Evolutionary conservation across 176 grass and related monocot species (phyloP).

Genomic region (Echinochloa phyllopogon): DNA sequence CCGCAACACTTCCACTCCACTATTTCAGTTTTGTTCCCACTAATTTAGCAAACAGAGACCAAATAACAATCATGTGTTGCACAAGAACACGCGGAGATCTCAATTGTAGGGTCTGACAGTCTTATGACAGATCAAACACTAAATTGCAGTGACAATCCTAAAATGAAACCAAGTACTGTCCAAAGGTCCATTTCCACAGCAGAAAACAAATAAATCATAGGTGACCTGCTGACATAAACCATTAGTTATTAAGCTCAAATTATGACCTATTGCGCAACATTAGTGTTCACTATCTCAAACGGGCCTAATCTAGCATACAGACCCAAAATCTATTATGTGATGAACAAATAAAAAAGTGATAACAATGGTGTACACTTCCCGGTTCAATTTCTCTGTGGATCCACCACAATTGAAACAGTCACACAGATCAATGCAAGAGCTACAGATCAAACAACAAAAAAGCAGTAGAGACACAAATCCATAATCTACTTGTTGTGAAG

Average conservation of each 20-base stretch:
- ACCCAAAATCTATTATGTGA: neutral
- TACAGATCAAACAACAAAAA: neutral
- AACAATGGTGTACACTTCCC: neutral
- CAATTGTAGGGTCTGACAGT: neutral
- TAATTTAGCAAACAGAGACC: neutral
- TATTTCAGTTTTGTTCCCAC: neutral
- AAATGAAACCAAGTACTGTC: neutral
- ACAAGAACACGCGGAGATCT: neutral
- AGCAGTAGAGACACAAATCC: neutral
- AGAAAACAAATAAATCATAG: constrained; percentile 2
- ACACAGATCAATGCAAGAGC: neutral
- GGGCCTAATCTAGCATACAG: neutral
- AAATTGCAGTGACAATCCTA: neutral
- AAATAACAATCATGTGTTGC: neutral
- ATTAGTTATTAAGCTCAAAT: neutral
- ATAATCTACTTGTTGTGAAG: neutral
- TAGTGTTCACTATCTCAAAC: neutral
- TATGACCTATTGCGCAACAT: neutral
- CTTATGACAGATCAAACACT: neutral
- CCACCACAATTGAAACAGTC: neutral
- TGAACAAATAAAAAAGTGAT: neutral
- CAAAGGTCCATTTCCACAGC: neutral
- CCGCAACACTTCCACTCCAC: neutral
- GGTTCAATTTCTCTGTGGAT: neutral
- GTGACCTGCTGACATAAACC: neutral